Conservation (phyloP, 352 stramenopile genomes). For the Pythium coloratum region DNA sequence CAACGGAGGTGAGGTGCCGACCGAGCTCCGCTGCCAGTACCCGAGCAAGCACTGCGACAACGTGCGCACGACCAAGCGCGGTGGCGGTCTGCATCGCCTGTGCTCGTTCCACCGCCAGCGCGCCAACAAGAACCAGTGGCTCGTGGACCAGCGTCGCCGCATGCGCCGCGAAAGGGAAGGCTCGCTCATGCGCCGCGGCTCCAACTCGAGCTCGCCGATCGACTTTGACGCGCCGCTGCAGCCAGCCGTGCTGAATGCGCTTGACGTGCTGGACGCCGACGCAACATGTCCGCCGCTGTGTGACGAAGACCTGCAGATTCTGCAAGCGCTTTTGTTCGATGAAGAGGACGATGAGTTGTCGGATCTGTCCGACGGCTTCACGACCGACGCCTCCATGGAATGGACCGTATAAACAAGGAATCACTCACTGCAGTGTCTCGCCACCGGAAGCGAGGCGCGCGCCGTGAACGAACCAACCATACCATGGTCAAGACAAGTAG, state of each 20-base stretch:
- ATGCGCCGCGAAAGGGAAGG: conserved; percentile 16
- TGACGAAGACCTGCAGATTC: conserved; percentile 13
- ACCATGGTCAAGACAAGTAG: too few species aligned
- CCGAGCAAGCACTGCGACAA: conserved; percentile 44
- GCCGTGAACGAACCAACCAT: too few species aligned
- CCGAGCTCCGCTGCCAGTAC: conserved; percentile 10
- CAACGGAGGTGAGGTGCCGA: conserved; percentile 13
- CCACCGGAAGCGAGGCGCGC: too few species aligned
- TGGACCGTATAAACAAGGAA: not conserved
- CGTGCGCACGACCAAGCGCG: conserved; percentile 45
- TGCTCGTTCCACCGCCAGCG: conserved; percentile 13
- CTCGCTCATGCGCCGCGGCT: not conserved
- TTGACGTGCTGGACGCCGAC: not conserved
- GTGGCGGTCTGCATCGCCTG: conserved; percentile 25
- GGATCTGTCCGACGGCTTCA: not conserved
- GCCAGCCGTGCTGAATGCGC: conserved; percentile 2
- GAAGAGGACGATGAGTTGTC: conserved; percentile 7
- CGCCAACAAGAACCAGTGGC: conserved; percentile 23
- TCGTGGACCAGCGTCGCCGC: conserved; percentile 18
- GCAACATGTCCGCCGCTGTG: not conserved
- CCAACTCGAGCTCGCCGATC: not conserved
- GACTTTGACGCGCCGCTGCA: conserved; percentile 3
- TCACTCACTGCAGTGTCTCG: too few species aligned
- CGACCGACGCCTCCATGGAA: not conserved
- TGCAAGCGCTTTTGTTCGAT: conserved; percentile 14